Percentiles rank a stretch among this genome's conserved stretches.
Evolutionary conservation across 805 yeast species (phyloP).

Genomic region (Kodamaea jinghongensis): DNA sequence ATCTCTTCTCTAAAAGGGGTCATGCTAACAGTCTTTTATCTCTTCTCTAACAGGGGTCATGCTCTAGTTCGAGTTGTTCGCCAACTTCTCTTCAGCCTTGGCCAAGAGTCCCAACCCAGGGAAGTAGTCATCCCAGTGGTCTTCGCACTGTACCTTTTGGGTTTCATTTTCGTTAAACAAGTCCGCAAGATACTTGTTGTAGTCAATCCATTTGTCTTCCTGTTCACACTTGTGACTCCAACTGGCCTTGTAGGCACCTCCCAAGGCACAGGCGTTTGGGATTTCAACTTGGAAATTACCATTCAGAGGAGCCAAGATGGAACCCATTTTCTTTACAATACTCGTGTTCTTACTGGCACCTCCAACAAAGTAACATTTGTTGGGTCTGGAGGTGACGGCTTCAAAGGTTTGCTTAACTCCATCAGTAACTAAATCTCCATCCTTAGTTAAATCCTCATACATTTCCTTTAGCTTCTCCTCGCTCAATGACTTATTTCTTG

Average conservation of each 20-base stretch:
- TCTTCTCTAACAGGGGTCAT: too few species aligned
- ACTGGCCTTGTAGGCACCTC: conserved; percentile 83
- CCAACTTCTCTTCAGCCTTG: conserved; percentile 35
- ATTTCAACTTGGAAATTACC: conserved; percentile 73
- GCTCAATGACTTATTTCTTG: not conserved
- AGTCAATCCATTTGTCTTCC: conserved; percentile 38
- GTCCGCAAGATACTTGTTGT: conserved; percentile 35
- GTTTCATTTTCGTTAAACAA: conserved; percentile 50
- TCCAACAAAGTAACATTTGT: conserved; percentile 77
- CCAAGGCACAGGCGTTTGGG: conserved; percentile 88
- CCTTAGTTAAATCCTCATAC: conserved; percentile 29
- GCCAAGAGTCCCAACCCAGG: conserved; percentile 54
- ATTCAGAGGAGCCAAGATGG: conserved; percentile 61
- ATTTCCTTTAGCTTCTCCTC: conserved; percentile 12
- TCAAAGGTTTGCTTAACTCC: conserved; percentile 44
- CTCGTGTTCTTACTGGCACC: conserved; percentile 77
- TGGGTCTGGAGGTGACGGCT: conserved; percentile 56
- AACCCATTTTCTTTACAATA: conserved; percentile 65
- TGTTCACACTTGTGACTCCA: conserved; percentile 55
- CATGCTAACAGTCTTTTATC: too few species aligned
- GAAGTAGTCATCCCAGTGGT: conserved; percentile 48
- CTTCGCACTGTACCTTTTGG: conserved; percentile 38
- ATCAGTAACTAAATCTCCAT: conserved; percentile 48
- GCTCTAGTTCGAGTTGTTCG: not conserved
- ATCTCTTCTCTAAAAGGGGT: not conserved